Base-by-base conservation (phyloP, 2,329 filamentous ascomycete genomes). In the Harringtonia lauricola region DNA sequence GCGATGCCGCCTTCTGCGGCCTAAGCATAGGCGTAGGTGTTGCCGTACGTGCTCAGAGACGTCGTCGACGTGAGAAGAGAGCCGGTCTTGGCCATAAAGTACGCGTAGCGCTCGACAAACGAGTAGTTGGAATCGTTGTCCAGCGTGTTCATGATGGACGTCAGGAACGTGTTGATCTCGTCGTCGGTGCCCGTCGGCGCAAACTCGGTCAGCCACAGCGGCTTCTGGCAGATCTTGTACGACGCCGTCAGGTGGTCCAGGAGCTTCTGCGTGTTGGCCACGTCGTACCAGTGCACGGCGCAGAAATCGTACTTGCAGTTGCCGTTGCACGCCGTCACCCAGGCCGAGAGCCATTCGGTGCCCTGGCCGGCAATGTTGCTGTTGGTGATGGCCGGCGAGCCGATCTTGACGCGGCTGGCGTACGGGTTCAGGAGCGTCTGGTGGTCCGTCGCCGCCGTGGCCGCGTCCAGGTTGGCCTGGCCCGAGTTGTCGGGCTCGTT, bases 161-260 rank as follows among this genome's bases (percentile, higher is more conserved):
- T 44, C 46, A 83, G 61, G 66, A 79, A 80, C 30, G 48, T 48
- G 49, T 58, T 58, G 48, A 68, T 59, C 50, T 68, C 57, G 21
- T 66, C 62, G 34, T 65, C 61, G 42, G 59, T 61, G 46, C 66
- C 70, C 29, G 61, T 55, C 42, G 74, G 69, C 21, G 71, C 78
- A 51, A 82, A 83, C 67, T 83, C 79, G 44, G 76, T 81, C 44
- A 83, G 62, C 72, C 73, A 81, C 58, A 83, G 60, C 37, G 67
- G 66, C 64, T 69, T 69, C 54, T 59, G 63, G 57, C 72, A 75
- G 48, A 60, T 55, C 33, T 61, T 44, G 56, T 71, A 52, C 47
- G 72, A 70, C 26, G 65, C 48, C 47, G 64, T 50, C 44, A 81
- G 55, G 59, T 81, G 75, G 33, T 57, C 47, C 51, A 79, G 72